phyloP scores from a whole-genome alignment of 352 stramenopile species.

The Globisporangium canariense region DNA sequence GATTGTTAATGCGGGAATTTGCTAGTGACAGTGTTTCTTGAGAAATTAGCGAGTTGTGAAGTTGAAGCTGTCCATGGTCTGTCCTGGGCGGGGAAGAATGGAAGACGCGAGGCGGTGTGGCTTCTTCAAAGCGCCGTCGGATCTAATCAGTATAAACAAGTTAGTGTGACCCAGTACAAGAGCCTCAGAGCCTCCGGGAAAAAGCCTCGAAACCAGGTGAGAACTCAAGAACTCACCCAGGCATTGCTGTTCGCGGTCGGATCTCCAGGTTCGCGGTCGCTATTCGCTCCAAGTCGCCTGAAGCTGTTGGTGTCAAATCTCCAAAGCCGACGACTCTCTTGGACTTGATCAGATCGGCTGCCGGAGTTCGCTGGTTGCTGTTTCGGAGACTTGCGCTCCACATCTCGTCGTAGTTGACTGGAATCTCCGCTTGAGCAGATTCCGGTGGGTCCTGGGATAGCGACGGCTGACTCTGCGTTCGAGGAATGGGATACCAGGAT shows the following conservation, averaged over 20 bases:
- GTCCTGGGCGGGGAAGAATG: slow-evolving; percentile 33
- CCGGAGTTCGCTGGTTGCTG: slow-evolving; percentile 10
- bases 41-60: slow-evolving; percentile 17
- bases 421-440: slow-evolving; percentile 1
- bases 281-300: slow-evolving; percentile 26
- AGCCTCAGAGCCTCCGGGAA: neutral
- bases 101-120: slow-evolving; percentile 31
- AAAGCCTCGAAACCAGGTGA: too few relatives aligned
- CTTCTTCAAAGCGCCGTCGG: slow-evolving; percentile 22
- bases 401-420: slow-evolving; percentile 58
- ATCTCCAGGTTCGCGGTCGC: slow-evolving; percentile 27
- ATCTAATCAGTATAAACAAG: neutral
- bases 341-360: slow-evolving; percentile 9
- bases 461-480: slow-evolving; percentile 35
- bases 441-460: neutral
- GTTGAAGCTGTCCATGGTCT: slow-evolving; percentile 33
- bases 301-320: neutral
- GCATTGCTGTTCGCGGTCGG: slow-evolving; percentile 15
- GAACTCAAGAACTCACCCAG: slow-evolving; percentile 5
- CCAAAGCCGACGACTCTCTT: slow-evolving; percentile 7
- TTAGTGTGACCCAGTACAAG: neutral
- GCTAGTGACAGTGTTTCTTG: slow-evolving; percentile 7
- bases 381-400: slow-evolving; percentile 56
- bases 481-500: slow-evolving; percentile 28
- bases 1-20: neutral